Percentiles rank a stretch among this genome's conserved stretches.
Evolutionary conservation across 495 filamentous ascomycete species (phyloP).

Genomic region (Lichenothelia convexa): DNA sequence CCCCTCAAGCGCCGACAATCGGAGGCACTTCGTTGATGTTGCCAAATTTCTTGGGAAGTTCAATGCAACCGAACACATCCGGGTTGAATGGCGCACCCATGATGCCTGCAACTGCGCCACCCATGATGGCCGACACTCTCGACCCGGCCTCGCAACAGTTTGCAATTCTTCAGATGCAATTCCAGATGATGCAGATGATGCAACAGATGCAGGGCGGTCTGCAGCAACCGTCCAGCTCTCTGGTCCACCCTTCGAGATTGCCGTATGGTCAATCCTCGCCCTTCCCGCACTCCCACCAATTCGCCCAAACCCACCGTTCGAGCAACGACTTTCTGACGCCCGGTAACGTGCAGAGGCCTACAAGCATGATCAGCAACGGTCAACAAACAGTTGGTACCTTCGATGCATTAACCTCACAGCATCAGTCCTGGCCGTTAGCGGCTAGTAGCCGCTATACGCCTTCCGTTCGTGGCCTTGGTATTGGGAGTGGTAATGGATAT

Average conservation of each 20-base stretch:
- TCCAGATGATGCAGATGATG: slow-evolving; percentile 27
- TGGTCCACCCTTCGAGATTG: too few relatives aligned
- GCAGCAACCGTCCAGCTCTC: slow-evolving; percentile 5
- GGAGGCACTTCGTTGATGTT: too few relatives aligned
- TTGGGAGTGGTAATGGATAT: slow-evolving; percentile 38
- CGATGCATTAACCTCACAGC: too few relatives aligned
- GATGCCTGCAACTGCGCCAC: too few relatives aligned
- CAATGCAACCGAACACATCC: too few relatives aligned
- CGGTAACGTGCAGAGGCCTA: not conserved
- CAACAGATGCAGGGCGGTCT: slow-evolving; percentile 30
- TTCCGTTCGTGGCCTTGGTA: slow-evolving; percentile 16
- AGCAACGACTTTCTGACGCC: not conserved
- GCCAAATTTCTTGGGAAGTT: too few relatives aligned
- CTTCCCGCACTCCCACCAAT: slow-evolving; percentile 1
- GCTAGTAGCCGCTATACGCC: slow-evolving; percentile 5
- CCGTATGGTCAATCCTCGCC: not conserved
- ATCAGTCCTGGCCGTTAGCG: slow-evolving; percentile 10
- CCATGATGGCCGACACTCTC: too few relatives aligned
- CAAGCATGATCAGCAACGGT: not conserved
- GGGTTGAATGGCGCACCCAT: too few relatives aligned
- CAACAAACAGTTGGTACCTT: not conserved
- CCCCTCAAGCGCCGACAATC: too few relatives aligned
- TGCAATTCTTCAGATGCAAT: not conserved
- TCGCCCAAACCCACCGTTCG: not conserved
- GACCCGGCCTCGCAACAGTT: too few relatives aligned